Base-by-base conservation (phyloP, 83 land plant species). In the Picea engelmannii region DNA sequence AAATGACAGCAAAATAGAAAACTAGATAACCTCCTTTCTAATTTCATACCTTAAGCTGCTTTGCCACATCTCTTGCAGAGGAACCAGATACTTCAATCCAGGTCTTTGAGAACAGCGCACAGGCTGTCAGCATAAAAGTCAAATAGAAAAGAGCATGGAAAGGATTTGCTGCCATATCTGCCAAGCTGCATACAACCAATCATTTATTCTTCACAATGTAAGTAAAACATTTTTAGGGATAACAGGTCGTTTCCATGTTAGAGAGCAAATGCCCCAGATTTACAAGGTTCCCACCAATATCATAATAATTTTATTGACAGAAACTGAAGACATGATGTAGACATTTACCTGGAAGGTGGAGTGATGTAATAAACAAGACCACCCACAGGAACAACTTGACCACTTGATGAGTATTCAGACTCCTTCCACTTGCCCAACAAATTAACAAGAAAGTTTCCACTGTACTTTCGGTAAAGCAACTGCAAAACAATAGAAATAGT, bases 101-200 rank as follows among this genome's bases (percentile, higher is more conserved):
- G 17, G 92, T 91, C 81, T 91, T 91, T 6, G 92, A 89, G 79
- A 91, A 89, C 24, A 89, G 89, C 2, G 93, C 89, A 80, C 92
- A 91, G 7, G 92, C 92, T 59, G 92, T 82, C 20, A 91, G 90
- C 93, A 89, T 89, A 63, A 95, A 95, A 16, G 89, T 89, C 35
- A 95, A 76, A 78, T 94, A 94, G 81, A 94, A 94, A 2, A 94
- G 80, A 59, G 95, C 95, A 87, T 95, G 96, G 82, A 95, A 95
- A 13, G 98, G 98, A 80, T 95, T 86, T 78, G 87, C 87, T 70
- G 89, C 92, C 81, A 91, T 89, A 60, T 87, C 90, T 38, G 90
- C 93, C 71, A 91, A 81, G 79, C 92, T 89, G 93, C n/a, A n/a
- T n/a, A n/a, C n/a, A n/a, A n/a, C n/a, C n/a, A n/a, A n/a, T n/a